phyloP scores from a whole-genome alignment of 495 filamentous ascomycete genomes.

The Hypomontagnella submonticulosa region DNA sequence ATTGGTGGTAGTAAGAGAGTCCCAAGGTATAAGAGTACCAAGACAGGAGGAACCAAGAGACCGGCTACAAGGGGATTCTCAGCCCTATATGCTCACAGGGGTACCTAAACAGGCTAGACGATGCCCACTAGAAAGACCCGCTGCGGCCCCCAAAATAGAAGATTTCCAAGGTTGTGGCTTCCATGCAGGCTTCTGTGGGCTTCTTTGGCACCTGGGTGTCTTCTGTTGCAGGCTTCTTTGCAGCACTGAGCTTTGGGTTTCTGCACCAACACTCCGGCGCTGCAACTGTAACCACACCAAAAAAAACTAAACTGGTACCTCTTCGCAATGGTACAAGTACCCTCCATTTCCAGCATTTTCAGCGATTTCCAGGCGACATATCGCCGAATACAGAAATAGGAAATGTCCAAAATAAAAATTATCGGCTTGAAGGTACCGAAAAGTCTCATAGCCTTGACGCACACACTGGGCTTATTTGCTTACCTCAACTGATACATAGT shows the following conservation, averaged over 20 bases:
- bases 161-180: conserved; percentile 11
- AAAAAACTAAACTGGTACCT: too few species aligned
- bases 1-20: background rate
- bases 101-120: conserved; percentile 17
- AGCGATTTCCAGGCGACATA: conserved; percentile 15
- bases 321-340: background rate
- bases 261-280: background rate
- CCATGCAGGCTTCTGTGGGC: conserved; percentile 9
- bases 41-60: conserved; percentile 3
- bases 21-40: background rate
- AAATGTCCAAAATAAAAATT: conserved; percentile 13
- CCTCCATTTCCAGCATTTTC: conserved; percentile 17
- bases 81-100: conserved; percentile 26
- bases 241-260: too few species aligned
- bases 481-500: too few species aligned
- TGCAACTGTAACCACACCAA: conserved; percentile 5
- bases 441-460: conserved; percentile 17
- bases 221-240: background rate
- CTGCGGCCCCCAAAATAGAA: conserved; percentile 32
- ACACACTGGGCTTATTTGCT: background rate
- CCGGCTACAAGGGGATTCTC: conserved; percentile 5
- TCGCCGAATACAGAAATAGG: conserved; percentile 24
- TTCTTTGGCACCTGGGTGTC: too few species aligned
- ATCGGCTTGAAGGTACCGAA: conserved; percentile 6
- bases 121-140: background rate